Evolutionary conservation across 768 basidiomycete species (phyloP), one percentile per base, ranked within the genome.

Genomic region (Tephrocybe sp.): DNA sequence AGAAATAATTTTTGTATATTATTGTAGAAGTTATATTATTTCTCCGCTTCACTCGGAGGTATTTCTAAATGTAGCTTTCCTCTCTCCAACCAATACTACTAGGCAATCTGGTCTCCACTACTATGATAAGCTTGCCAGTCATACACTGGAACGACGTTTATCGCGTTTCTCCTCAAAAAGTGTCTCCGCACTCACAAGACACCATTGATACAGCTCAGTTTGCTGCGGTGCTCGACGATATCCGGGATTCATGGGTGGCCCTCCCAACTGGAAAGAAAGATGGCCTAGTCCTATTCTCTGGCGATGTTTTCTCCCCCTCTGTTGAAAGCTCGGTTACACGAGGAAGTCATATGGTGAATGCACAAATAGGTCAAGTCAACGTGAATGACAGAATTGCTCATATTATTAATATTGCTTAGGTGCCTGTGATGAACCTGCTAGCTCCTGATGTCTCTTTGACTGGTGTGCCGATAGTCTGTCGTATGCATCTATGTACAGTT

Each of bases 171-270:
- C 83, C 85, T 9, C 91, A 93, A 64, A 90, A 87, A 62, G 58
- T 86, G 22, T 69, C 70, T 0, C 68, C 79, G 1, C 67, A 63
- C 9, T 74, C 78, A 12, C 57, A 66, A 1, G 82, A 81, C 38
- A 87, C 84, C n/a, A 87, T 95, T 59, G 87, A 90, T 64, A 90
- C 92, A 21, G 84, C 88, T 9, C 91, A 94, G 64, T 95, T 93
- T 65, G 82, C 82, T n/a, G 79, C 82, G 9, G 72, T 88, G 28
- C 67, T 94, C 21, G 74, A 87, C 46, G 73, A 78, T 51, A 69
- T 90, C 24, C 77, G 89, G 43, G 67, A 72, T 43, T 64, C 66
- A 31, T 92, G 89, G 89, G 55, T 67, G 4, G 57, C 69, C 28
- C 57, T 64, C 31, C 47, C 66, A 5, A 78, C 82, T 53, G 78